phyloP scores from a whole-genome alignment of 2,329 filamentous ascomycete species.

The Tolypocladium capitatum region DNA sequence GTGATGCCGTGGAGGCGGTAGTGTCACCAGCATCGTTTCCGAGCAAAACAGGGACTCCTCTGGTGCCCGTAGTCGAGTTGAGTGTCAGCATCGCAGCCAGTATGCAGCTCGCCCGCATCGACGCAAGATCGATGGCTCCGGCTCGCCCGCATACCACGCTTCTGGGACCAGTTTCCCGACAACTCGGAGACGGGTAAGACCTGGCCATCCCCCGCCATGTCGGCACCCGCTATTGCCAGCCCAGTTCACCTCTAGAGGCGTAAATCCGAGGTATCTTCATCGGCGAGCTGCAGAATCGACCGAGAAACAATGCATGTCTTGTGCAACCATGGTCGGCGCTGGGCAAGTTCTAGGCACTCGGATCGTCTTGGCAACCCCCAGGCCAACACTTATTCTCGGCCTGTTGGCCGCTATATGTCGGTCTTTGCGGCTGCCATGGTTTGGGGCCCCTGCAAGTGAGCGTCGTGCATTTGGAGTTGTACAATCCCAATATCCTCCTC shows the following conservation, averaged over 20 bases:
- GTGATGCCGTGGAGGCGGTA: background rate
- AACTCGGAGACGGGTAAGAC: background rate
- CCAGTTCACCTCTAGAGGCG: background rate
- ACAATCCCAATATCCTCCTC: background rate
- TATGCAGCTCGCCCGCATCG: background rate
- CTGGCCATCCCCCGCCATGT: background rate
- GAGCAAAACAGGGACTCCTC: no score
- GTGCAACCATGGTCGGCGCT: background rate
- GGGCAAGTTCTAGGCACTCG: background rate
- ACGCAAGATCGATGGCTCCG: background rate
- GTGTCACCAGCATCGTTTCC: background rate
- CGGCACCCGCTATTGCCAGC: background rate
- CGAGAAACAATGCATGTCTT: background rate
- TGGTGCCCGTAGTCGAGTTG: no score
- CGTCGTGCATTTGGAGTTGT: background rate
- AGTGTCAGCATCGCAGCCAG: background rate
- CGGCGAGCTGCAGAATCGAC: background rate
- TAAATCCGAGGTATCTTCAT: background rate
- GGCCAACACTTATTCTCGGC: no score
- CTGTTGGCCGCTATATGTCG: no score
- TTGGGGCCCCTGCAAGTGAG: background rate
- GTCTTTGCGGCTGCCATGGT: background rate
- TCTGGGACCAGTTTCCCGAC: background rate
- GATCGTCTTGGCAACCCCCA: background rate
- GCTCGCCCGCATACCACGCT: background rate